Evolutionary conservation across 2,329 filamentous ascomycete genomes (phyloP).

Genomic region (Aspergillus glaucus): DNA sequence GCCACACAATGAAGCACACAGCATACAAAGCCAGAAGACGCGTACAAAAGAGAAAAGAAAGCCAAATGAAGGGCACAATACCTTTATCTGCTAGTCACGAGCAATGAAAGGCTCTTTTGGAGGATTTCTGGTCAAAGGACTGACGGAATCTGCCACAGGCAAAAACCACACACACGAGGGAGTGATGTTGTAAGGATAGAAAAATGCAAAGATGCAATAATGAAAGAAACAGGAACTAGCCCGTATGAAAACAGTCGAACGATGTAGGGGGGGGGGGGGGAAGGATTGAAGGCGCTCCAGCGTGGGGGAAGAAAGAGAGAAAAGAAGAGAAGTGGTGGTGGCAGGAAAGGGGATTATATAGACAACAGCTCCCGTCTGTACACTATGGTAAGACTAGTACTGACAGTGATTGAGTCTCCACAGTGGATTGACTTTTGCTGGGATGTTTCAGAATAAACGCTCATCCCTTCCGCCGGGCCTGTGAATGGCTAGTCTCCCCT

Average conservation of each 20-base stretch:
- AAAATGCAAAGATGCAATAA: conserved; percentile 17
- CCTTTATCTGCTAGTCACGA: conserved; percentile 14
- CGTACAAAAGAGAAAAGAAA: background rate
- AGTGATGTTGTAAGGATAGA: background rate
- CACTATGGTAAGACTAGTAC: background rate
- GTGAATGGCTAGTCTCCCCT: background rate
- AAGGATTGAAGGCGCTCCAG: conserved; percentile 16
- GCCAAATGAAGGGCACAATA: conserved; percentile 12
- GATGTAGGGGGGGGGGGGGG: conserved; percentile 8
- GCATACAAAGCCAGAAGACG: background rate
- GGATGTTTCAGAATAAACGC: conserved; percentile 3
- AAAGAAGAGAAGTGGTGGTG: conserved; percentile 7
- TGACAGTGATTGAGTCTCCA: too few relatives aligned
- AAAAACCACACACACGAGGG: conserved; percentile 10
- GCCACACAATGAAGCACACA: background rate
- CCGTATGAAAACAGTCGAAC: conserved; percentile 24
- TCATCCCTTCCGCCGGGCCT: background rate
- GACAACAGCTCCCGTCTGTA: background rate
- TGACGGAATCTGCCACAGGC: conserved; percentile 29
- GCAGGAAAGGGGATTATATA: conserved; percentile 17
- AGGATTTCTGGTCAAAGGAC: conserved; percentile 11
- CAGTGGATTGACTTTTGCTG: background rate
- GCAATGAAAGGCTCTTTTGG: conserved; percentile 7
- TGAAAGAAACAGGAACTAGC: conserved; percentile 32
- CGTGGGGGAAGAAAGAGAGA: conserved; percentile 11